Percentiles rank a stretch among this genome's conserved stretches.
phyloP scores from a whole-genome alignment of 192 early-diverging fungal genomes.

The Backusella circina region DNA sequence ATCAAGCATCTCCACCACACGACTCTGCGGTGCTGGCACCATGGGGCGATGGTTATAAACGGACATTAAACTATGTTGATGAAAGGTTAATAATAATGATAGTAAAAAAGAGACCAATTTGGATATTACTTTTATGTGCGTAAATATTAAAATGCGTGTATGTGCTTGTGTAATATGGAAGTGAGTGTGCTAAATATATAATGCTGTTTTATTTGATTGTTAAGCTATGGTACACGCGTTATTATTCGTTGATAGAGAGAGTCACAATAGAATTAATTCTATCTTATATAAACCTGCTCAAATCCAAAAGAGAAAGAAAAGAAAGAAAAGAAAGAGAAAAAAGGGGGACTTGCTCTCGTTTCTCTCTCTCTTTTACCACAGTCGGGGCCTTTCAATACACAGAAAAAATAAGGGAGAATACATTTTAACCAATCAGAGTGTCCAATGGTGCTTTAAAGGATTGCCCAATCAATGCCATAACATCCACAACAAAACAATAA shows the following conservation, averaged over 20 bases:
- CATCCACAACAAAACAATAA: neutral
- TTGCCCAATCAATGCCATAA: neutral
- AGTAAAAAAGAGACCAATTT: neutral
- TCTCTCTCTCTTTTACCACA: neutral
- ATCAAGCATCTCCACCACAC: conserved; percentile 77
- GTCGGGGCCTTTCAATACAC: neutral
- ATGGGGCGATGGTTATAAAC: conserved; percentile 77
- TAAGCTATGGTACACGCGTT: conserved; percentile 1
- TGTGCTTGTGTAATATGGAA: too few species aligned
- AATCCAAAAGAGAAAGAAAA: neutral
- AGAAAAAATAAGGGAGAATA: neutral
- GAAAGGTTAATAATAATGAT: neutral
- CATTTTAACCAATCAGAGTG: neutral
- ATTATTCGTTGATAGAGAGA: neutral
- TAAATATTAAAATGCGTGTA: neutral
- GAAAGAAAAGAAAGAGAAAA: neutral
- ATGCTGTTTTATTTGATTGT: neutral
- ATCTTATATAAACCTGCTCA: neutral
- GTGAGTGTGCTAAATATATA: neutral
- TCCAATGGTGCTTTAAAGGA: neutral
- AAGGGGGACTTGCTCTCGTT: neutral
- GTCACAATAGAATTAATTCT: neutral
- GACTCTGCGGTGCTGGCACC: conserved; percentile 61
- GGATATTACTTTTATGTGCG: neutral
- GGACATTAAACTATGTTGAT: conserved; percentile 21